phyloP scores from a whole-genome alignment of 2,329 filamentous ascomycete genomes.

The Sporothrix phasma region DNA sequence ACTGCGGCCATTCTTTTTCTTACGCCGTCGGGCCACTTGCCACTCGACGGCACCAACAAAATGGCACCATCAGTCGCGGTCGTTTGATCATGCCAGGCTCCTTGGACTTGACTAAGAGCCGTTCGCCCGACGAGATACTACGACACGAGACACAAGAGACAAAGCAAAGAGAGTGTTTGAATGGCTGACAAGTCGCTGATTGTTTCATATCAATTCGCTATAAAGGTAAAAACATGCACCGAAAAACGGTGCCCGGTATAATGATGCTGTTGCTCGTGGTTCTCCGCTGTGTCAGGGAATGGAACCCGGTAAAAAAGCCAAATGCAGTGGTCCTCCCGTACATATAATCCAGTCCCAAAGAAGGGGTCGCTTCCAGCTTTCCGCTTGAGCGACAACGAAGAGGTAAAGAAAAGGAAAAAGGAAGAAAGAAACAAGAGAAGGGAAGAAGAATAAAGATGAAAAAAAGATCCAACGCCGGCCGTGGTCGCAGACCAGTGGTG shows the following conservation, averaged over 20 bases:
- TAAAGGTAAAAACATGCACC: not conserved
- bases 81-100: not conserved
- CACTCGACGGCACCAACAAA: not conserved
- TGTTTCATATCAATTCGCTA: not conserved
- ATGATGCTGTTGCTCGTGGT: slow-evolving; percentile 1
- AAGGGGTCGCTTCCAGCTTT: not conserved
- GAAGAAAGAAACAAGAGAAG: not conserved
- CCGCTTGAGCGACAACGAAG: not conserved
- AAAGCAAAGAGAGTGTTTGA: not conserved
- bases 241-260: not conserved
- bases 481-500: slow-evolving; percentile 1
- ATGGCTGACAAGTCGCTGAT: too few species aligned
- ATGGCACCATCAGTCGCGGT: not conserved
- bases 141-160: not conserved
- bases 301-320: not conserved
- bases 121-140: not conserved
- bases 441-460: not conserved
- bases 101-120: not conserved
- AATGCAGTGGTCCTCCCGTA: not conserved
- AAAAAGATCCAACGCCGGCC: not conserved
- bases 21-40: not conserved
- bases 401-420: not conserved
- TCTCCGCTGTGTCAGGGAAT: not conserved
- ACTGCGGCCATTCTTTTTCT: not conserved
- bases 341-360: not conserved